Base-by-base conservation (phyloP, 2,329 filamentous ascomycete species). In the Penicillium hesseltinei region DNA sequence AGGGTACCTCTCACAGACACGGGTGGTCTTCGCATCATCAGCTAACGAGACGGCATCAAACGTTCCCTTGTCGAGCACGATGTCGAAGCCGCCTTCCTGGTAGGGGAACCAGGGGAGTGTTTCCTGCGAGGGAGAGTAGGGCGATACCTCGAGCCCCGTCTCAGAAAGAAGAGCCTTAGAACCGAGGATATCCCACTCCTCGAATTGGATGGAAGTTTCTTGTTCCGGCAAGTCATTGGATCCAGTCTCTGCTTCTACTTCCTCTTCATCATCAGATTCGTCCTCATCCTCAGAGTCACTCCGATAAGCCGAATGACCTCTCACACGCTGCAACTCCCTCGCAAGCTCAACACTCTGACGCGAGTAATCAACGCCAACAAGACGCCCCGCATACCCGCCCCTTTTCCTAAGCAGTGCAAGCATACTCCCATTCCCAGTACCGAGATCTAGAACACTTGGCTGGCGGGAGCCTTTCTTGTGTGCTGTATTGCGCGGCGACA, bases 21-120 rank as follows among this genome's bases (percentile, higher is more conserved):
- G 82, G 38, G 67, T 61, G 5, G 54, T 62, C 60, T 66, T 66
- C n/a, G 67, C 69, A 35, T 76, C 73, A 10, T 67, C 74, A 15
- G 74, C 76, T n/a, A 97, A 79, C 49, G 87, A 92, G 35, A 99
- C 89, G 11, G 94, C 94, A 78, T 99, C 94, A 73, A 97, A 99
- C 0, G 94, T 99, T 44, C 94, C 94, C 77, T 99, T 99, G 76
- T 99, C 94, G n/a, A 97, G 83, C 0, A 97, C 88, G 0, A 97
- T 85, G 74, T 97, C 92, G 78, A 92, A 97, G 0, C 89, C 89
- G 0, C 73, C 72, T 0, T 66, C 66, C 33, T 73, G 66, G 42
- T 69, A 69, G 0, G 65, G 79, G 66, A 74, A 79, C 73, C 77
- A 78, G 17, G 68, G 57, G 17, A 74, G 48, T 3, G 53, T 58